Conservation (phyloP, 305 asterid species). For the Fraxinus latifolia region DNA sequence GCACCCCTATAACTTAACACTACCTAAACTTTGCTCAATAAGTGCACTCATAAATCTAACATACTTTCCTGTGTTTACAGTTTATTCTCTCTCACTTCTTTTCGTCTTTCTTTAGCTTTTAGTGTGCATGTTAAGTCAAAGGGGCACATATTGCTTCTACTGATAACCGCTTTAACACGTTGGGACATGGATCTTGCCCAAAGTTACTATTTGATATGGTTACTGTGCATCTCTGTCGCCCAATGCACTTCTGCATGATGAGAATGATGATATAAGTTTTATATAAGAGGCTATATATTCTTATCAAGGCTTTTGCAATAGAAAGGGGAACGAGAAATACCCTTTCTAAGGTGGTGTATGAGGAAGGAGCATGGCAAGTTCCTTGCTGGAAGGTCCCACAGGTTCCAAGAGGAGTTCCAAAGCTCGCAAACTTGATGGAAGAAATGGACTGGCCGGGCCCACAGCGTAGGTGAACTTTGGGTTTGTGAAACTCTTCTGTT, state of each 20-base stretch:
- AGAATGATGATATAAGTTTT: background rate
- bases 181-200: conserved; percentile 85
- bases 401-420: conserved; percentile 86
- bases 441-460: conserved; percentile 63
- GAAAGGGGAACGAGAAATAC: conserved; percentile 30
- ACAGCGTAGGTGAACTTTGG: conserved; percentile 77
- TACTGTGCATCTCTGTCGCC: conserved; percentile 67
- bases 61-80: background rate
- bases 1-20: conserved; percentile 37
- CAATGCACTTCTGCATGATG: conserved; percentile 67
- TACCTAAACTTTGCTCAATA: conserved; percentile 7
- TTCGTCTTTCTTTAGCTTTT: conserved; percentile 22
- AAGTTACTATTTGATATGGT: conserved; percentile 75
- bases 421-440: conserved; percentile 91
- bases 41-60: conserved; percentile 19
- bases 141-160: conserved; percentile 83
- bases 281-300: background rate
- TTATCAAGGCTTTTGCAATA: background rate
- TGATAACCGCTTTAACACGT: conserved; percentile 64
- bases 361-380: conserved; percentile 78
- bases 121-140: conserved; percentile 25
- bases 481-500: conserved; percentile 56
- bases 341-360: conserved; percentile 59
- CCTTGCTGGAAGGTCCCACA: conserved; percentile 90
- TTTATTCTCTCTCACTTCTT: conserved; percentile 6